These are phyloP conservation scores for Fusarium oligoseptatum DNA, from an alignment of 2,329 filamentous ascomycete genomes.

Conservation along the genomic window DNA sequence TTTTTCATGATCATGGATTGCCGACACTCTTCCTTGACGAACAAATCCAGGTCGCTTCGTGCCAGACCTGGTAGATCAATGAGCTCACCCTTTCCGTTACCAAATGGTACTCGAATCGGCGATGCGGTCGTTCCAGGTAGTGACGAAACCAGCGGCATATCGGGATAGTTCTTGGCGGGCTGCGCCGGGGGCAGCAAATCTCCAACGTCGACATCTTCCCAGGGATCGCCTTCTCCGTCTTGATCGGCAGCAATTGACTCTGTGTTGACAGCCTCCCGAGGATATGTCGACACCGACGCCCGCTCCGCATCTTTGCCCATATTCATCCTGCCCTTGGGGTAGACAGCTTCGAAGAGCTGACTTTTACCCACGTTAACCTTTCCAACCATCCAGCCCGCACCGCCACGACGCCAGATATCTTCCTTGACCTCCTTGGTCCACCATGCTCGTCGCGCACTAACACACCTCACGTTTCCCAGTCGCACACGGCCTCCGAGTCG, in stretches of 20 bases:
- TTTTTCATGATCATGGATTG: slow-evolving; percentile 82
- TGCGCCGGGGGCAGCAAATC: slow-evolving; percentile 82
- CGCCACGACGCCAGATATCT: slow-evolving; percentile 85
- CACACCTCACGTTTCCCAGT: slow-evolving; percentile 88
- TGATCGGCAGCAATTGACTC: slow-evolving; percentile 50
- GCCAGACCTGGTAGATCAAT: slow-evolving; percentile 92
- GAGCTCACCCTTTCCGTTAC: slow-evolving; percentile 86
- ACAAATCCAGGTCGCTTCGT: slow-evolving; percentile 78
- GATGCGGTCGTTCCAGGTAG: slow-evolving; percentile 95
- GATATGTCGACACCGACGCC: slow-evolving; percentile 32
- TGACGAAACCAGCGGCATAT: slow-evolving; percentile 87
- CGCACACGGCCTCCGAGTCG: slow-evolving; percentile 76
- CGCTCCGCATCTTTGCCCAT: slow-evolving; percentile 27
- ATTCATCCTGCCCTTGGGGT: slow-evolving; percentile 78
- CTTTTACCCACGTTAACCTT: slow-evolving; percentile 99
- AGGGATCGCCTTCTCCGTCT: slow-evolving; percentile 15
- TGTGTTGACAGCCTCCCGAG: slow-evolving; percentile 16
- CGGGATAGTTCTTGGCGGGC: slow-evolving; percentile 79
- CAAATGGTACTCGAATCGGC: slow-evolving; percentile 93
- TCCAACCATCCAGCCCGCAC: slow-evolving; percentile 95
- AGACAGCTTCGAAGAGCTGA: slow-evolving; percentile 87
- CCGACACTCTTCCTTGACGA: slow-evolving; percentile 76
- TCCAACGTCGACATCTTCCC: slow-evolving; percentile 54
- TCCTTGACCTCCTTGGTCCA: slow-evolving; percentile 91
- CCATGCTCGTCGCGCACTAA: slow-evolving; percentile 89